Evolutionary conservation across 2,329 filamentous ascomycete species (phyloP).

Genomic region (Zymoseptoria brevis): DNA sequence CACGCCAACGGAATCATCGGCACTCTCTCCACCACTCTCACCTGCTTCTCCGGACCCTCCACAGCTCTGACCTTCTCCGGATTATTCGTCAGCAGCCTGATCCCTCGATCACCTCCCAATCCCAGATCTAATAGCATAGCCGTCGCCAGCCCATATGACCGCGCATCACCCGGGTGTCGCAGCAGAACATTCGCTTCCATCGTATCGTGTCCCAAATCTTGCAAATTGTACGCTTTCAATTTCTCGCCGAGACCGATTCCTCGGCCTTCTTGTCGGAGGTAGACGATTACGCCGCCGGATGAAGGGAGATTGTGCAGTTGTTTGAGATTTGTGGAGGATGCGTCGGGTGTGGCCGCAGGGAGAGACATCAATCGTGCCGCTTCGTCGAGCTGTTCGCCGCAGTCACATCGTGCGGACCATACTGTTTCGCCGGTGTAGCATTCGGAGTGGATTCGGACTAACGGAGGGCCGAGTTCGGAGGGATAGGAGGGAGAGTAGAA

Average conservation of each 20-base stretch:
- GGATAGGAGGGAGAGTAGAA: conserved; percentile 19
- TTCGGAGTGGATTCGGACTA: conserved; percentile 94
- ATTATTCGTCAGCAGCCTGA: conserved; percentile 88
- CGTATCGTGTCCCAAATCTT: conserved; percentile 94
- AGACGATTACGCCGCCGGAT: conserved; percentile 83
- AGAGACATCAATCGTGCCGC: conserved; percentile 79
- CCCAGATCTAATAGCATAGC: conserved; percentile 87
- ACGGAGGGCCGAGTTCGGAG: conserved; percentile 45
- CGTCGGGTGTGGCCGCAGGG: conserved; percentile 22
- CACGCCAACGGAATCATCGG: conserved; percentile 94
- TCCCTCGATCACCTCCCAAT: conserved; percentile 57
- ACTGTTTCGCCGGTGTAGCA: conserved; percentile 98
- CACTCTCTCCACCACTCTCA: conserved; percentile 80
- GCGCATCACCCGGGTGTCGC: conserved; percentile 85
- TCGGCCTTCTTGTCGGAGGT: conserved; percentile 88
- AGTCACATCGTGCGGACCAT: conserved; percentile 96
- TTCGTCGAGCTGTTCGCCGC: conserved; percentile 94
- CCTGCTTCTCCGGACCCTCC: conserved; percentile 80
- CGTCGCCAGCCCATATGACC: conserved; percentile 93
- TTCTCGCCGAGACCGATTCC: conserved; percentile 94
- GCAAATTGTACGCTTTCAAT: conserved; percentile 94
- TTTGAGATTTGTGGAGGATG: conserved; percentile 15
- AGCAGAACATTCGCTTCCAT: conserved; percentile 91
- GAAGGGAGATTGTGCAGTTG: conserved; percentile 7
- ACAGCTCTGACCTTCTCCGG: conserved; percentile 94